Base-by-base conservation (phyloP, 495 filamentous ascomycete genomes). In the Xeromyces bisporus region DNA sequence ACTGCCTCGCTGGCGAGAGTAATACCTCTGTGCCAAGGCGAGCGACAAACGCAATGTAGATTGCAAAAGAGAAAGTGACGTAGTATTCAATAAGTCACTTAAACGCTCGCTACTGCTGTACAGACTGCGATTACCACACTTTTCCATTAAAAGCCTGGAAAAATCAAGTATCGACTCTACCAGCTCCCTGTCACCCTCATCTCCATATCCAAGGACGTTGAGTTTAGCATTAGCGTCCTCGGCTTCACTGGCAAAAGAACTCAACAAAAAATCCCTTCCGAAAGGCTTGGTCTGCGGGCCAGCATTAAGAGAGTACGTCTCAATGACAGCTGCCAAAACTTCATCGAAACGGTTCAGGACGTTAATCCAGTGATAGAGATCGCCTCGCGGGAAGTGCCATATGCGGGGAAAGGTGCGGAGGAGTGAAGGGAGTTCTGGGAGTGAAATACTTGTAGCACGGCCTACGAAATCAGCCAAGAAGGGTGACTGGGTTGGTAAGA, bases 301-400 rank as follows among this genome's bases (percentile, higher is more conserved):
- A 29, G 75, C 69, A 33, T 72, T 71, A 18, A 99, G 64, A 37
- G 68, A 72, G 56, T 99, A 96, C 42, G 73, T 78, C 21, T 75
- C 63, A 49, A 73, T 83, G 47, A 86, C 78, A 15, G 71, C 67
- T 34, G 91, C 81, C 11, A 96, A 60, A 35, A 94, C 71, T 37
- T 69, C 67, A 54, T 99, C 91, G 53, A 99, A 96, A 36, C 86
- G 76, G 56, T 99, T 87, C 28, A 99, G 62, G 24, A 93, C 66
- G 18, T 80, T 75, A 46, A 96, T 94, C 91, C 91, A 99, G 62
- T 99, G 85, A 46, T 96, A 96, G 26, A 96, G 64, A 44, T 99
- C 91, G 28, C 91, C 91, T 50, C 89, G 69, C n/a, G 86, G 87
- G 45, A 94, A 93, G 15, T 81, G 81, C 91, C 87, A 96, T 68